phyloP scores from a whole-genome alignment of 129 eudicot genomes.

The Rutidosis leptorrhynchoides region DNA sequence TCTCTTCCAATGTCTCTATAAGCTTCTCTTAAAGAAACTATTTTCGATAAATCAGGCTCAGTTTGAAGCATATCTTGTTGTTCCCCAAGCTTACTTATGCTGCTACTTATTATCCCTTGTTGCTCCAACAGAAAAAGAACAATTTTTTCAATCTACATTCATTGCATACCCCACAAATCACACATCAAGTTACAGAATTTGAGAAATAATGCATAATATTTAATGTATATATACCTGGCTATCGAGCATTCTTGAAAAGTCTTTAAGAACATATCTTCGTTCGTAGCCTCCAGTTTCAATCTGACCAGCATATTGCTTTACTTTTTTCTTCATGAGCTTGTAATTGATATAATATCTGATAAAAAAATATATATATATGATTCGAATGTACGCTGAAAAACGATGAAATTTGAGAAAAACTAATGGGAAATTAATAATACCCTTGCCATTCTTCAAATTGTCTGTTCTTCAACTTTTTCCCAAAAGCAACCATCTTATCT shows the following conservation, averaged over 20 bases:
- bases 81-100: conserved; percentile 61
- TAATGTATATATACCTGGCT: conserved; percentile 62
- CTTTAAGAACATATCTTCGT: conserved; percentile 69
- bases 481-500: conserved; percentile 92
- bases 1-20: conserved; percentile 82
- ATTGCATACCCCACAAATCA: not conserved
- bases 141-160: conserved; percentile 73
- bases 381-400: not conserved
- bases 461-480: conserved; percentile 86
- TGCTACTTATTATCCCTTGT: conserved; percentile 79
- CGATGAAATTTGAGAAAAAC: not conserved
- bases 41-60: conserved; percentile 59
- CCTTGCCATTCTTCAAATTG: conserved; percentile 92
- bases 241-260: conserved; percentile 88
- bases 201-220: not conserved
- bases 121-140: conserved; percentile 90
- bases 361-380: conserved; percentile 12
- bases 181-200: not conserved
- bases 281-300: conserved; percentile 60
- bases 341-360: conserved; percentile 82
- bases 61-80: conserved; percentile 53
- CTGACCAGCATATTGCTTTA: conserved; percentile 67
- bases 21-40: conserved; percentile 59
- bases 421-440: conserved; percentile 29
- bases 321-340: conserved; percentile 84